These are phyloP conservation scores for Grosmannia huntii DNA, from an alignment of 2,329 filamentous ascomycete species.

Conservation along the genomic window DNA sequence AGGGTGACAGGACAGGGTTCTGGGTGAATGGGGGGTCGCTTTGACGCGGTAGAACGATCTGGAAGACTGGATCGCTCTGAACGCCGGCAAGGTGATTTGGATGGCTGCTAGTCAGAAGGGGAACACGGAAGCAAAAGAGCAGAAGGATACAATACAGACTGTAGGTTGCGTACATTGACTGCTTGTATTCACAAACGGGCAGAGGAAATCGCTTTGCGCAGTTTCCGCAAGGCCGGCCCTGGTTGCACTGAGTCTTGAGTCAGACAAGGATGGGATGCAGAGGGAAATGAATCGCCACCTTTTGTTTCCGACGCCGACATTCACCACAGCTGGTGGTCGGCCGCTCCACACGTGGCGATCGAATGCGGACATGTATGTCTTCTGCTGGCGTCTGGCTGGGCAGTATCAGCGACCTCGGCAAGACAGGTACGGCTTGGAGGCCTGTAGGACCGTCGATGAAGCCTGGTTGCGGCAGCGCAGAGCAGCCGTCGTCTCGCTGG, in stretches of 20 bases:
- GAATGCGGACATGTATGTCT: conserved; percentile 17
- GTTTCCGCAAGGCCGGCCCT: conserved; percentile 40
- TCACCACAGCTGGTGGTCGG: conserved; percentile 30
- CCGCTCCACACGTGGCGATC: conserved; percentile 14
- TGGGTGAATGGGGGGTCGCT: not conserved
- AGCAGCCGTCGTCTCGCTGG: not conserved
- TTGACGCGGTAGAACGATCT: conserved; percentile 12
- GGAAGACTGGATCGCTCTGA: conserved; percentile 14
- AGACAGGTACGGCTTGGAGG: not conserved
- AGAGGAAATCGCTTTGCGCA: conserved; percentile 39
- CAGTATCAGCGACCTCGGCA: not conserved
- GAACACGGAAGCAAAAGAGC: not conserved
- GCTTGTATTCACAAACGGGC: conserved; percentile 34
- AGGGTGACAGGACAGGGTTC: not conserved
- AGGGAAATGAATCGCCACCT: conserved; percentile 18
- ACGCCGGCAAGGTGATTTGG: conserved; percentile 2
- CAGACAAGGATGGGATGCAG: not conserved
- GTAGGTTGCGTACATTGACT: conserved; percentile 6
- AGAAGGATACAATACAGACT: not conserved
- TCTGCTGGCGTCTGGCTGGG: conserved; percentile 9
- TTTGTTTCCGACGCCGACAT: conserved; percentile 35
- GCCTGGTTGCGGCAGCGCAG: not conserved
- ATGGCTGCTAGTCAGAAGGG: not conserved
- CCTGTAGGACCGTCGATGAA: too few relatives aligned
- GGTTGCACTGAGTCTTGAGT: conserved; percentile 30